A percentile compares a stretch with the other conserved stretches of the same genome.
These are phyloP conservation scores for Fusarium humuli DNA, from an alignment of 2,329 filamentous ascomycete species.

Conservation along the genomic window DNA sequence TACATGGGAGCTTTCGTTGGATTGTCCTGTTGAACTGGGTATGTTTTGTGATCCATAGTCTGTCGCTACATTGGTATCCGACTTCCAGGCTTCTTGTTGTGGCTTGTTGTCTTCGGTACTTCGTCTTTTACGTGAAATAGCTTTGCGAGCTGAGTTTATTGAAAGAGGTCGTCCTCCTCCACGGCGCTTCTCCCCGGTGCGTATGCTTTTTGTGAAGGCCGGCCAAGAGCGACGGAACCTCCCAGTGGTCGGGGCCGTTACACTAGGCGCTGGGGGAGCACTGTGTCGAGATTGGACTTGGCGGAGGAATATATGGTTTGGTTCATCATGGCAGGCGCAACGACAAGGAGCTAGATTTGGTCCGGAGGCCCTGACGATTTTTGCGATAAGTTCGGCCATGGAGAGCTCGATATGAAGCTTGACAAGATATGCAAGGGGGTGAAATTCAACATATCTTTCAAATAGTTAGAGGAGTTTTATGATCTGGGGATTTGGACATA, in stretches of 20 bases:
- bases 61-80: slow-evolving; percentile 11
- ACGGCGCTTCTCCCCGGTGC: slow-evolving; percentile 14
- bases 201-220: background rate
- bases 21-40: slow-evolving; percentile 21
- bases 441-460: slow-evolving; percentile 43
- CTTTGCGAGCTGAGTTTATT: slow-evolving; percentile 6
- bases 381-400: slow-evolving; percentile 46
- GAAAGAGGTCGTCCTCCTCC: slow-evolving; percentile 5
- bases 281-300: slow-evolving; percentile 24
- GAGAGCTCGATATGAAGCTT: slow-evolving; percentile 46
- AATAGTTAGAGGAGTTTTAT: background rate
- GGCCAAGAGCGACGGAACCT: slow-evolving; percentile 39
- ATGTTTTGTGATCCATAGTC: slow-evolving; percentile 25
- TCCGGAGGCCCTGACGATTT: slow-evolving; percentile 43
- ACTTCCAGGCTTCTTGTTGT: slow-evolving; percentile 14
- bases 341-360: slow-evolving; percentile 30
- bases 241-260: slow-evolving; percentile 37
- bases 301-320: slow-evolving; percentile 17
- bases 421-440: slow-evolving; percentile 45
- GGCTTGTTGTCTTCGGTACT: slow-evolving; percentile 3
- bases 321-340: slow-evolving; percentile 39
- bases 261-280: slow-evolving; percentile 2
- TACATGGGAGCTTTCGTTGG: slow-evolving; percentile 19
- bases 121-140: background rate
- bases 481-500: slow-evolving; percentile 1